Base-by-base conservation (phyloP, 257 asterid species). In the Solanum peruvianum region DNA sequence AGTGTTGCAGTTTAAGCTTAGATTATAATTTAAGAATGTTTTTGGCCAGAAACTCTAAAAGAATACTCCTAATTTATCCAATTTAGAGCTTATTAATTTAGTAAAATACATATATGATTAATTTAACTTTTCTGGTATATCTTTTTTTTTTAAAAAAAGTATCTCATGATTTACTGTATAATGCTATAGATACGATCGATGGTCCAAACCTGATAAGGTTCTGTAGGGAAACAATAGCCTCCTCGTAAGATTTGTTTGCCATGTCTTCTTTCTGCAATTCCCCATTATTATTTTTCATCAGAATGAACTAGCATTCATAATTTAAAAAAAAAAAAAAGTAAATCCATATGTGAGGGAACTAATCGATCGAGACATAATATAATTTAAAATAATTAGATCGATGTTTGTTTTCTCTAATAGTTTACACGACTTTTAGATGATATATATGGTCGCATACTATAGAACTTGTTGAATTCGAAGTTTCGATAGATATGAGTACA, bases 211-310 rank as follows among this genome's bases (percentile, higher is more conserved):
- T 96, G 88, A 95, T 94, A 83, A 95, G 97, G 90, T 93, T 93
- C 89, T 91, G 90, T 86, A 95, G 99, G 69, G 88, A 93, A 60
- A 88, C 92, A 86, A 96, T 91, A 94, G 99, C 98, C 66, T 92
- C 93, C 90, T 94, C 98, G 88, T 91, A 92, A 9, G 94, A 77
- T 77, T 91, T 94, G 80, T 91, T 95, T 8, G 91, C 94, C 98
- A 95, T 94, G 77, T 95, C 96, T 92, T 93, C 95, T 90, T 86
- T 94, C 99, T 96, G 96, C 91, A 90, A 86, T 3, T 81, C 81
- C 83, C 45, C 84, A 86, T 58, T n/a, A 86, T 58, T n/a, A 25
- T 11, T 72, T 60, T 62, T n/a, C 25, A 35, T 85, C 71, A 66
- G 60, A 85, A 27, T 47, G n/a, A n/a, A n/a, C n/a, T n/a, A n/a